These are phyloP conservation scores for Sesbania bispinosa DNA, from an alignment of 306 rosid species.

Conservation along the genomic window DNA sequence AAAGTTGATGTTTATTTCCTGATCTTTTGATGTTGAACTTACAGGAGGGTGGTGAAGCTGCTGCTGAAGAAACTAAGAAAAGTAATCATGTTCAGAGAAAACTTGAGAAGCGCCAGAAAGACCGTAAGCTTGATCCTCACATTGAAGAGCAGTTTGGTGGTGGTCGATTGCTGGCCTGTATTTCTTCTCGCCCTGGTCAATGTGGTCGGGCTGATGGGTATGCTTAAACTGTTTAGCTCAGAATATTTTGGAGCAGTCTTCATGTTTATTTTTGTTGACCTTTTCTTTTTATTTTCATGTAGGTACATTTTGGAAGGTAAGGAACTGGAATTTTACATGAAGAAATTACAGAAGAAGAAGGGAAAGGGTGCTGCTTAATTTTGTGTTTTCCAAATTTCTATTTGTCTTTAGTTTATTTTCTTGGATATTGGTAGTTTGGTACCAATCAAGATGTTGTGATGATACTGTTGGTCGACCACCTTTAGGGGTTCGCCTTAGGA, in stretches of 20 bases:
- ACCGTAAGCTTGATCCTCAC: constrained; percentile 36
- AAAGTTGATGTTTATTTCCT: background rate
- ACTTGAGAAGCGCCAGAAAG: constrained; percentile 44
- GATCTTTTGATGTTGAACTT: background rate
- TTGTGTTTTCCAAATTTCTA: background rate
- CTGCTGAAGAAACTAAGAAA: constrained; percentile 39
- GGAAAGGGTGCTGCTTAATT: constrained; percentile 42
- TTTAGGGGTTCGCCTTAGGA: too few relatives aligned
- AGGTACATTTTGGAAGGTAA: constrained; percentile 51
- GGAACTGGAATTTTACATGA: constrained; percentile 47
- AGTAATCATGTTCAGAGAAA: constrained; percentile 44
- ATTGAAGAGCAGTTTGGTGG: constrained; percentile 49
- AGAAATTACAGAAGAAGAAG: constrained; percentile 45
- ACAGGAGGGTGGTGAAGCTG: constrained; percentile 38
- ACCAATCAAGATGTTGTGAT: background rate
- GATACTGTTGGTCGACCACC: too few relatives aligned
- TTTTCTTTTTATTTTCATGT: background rate
- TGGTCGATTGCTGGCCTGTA: constrained; percentile 48
- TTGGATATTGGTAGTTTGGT: background rate
- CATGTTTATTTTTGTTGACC: too few relatives aligned
- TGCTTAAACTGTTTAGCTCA: background rate
- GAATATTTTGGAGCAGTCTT: background rate
- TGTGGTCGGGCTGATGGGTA: constrained; percentile 59
- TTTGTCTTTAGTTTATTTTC: background rate
- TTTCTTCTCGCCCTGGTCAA: constrained; percentile 53